A percentile compares a stretch with the other conserved stretches of the same genome.
phyloP scores from a whole-genome alignment of 345 rosid genomes.

The Citrus australasica region DNA sequence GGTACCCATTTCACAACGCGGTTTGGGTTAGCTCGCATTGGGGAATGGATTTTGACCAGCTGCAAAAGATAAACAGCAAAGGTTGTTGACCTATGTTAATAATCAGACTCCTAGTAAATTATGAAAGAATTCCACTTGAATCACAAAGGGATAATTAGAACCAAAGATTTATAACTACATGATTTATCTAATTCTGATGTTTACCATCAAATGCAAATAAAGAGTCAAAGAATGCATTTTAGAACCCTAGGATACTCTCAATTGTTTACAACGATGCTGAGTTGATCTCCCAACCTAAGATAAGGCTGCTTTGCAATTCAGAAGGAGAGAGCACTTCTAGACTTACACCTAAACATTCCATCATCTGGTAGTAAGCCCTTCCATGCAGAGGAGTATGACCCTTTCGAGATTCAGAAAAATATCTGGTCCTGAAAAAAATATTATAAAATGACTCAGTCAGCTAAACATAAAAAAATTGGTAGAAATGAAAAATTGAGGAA shows the following conservation, averaged over 20 bases:
- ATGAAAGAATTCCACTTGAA: background rate
- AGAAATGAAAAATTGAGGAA: background rate
- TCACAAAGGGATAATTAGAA: background rate
- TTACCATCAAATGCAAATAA: background rate
- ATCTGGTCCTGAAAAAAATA: slow-evolving; percentile 73
- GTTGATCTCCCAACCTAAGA: background rate
- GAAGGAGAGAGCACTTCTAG: background rate
- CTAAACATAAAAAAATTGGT: background rate
- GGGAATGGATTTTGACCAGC: slow-evolving; percentile 97
- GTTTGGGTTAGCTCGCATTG: slow-evolving; percentile 77
- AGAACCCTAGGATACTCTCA: background rate
- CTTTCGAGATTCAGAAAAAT: slow-evolving; percentile 90
- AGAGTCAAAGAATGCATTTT: background rate
- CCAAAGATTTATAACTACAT: background rate
- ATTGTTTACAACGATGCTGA: background rate
- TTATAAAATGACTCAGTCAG: slow-evolving; percentile 8
- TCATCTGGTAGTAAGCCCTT: slow-evolving; percentile 97
- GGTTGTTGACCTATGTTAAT: background rate
- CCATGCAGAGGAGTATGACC: slow-evolving; percentile 99
- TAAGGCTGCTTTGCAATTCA: background rate
- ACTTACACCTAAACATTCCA: slow-evolving; percentile 98
- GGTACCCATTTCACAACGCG: slow-evolving; percentile 75
- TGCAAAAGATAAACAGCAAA: slow-evolving; percentile 25
- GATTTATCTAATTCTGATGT: background rate
- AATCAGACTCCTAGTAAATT: background rate